Evolutionary conservation across 2,329 filamentous ascomycete species (phyloP).

Genomic region (Neodidymelliopsis sp.): DNA sequence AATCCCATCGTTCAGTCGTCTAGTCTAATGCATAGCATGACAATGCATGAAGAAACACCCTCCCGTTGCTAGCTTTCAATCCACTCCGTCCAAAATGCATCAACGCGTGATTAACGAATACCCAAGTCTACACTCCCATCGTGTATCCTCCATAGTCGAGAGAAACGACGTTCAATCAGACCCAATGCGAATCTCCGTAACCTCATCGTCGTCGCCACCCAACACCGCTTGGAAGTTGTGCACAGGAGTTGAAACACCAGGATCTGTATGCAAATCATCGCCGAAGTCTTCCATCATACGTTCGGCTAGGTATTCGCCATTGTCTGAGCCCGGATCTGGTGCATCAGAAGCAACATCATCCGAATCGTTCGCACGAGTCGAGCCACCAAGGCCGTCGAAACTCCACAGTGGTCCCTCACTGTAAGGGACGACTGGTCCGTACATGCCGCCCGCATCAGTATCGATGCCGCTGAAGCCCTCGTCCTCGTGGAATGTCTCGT

Average conservation of each 20-base stretch:
- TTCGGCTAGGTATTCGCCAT: conserved; percentile 24
- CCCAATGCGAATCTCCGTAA: conserved; percentile 29
- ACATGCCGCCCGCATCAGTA: conserved; percentile 9
- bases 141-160: background rate
- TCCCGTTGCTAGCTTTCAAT: background rate
- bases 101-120: background rate
- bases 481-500: conserved; percentile 36
- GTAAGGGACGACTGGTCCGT: conserved; percentile 16
- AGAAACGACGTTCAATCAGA: background rate
- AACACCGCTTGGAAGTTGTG: conserved; percentile 25
- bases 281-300: conserved; percentile 44
- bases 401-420: conserved; percentile 32
- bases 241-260: conserved; percentile 32
- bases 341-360: conserved; percentile 35
- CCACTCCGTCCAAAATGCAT: background rate
- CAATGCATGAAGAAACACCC: conserved; percentile 3
- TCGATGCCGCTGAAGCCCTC: conserved; percentile 24
- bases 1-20: conserved; percentile 5
- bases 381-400: conserved; percentile 22
- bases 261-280: conserved; percentile 21
- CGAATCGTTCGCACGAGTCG: conserved; percentile 9
- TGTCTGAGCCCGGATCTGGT: conserved; percentile 29
- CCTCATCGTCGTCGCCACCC: conserved; percentile 29
- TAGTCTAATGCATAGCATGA: conserved; percentile 18
- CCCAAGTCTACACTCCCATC: background rate